Evolutionary conservation across 306 rosid species (phyloP), one percentile per base, ranked within the genome.

Genomic region (Spatholobus suberectus): DNA sequence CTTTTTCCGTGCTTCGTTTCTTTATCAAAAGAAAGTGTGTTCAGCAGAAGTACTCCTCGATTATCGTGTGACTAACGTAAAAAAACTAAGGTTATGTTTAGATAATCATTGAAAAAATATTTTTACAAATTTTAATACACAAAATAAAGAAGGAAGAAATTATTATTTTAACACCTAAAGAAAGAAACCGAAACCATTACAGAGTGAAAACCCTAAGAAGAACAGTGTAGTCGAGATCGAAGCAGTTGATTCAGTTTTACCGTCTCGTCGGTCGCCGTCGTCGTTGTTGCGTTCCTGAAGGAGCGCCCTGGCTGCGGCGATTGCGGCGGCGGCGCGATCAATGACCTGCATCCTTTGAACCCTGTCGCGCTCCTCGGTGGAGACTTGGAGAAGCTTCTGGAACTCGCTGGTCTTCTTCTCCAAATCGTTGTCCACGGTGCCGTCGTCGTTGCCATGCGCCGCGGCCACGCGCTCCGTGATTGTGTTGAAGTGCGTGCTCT

Each of bases 301-400:
- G 80, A 91, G 77, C 1, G 91, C 80, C 70, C 88, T 88, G 13
- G 99, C 95, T 0, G 97, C 98, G 4, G 95, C 88, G 17, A 96
- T 90, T 14, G 99, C 99, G 4, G 98, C 98, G 5, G 95, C 89
- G 0, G 98, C 98, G 32, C 98, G 91, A 89, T 96, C 97, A 70
- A 96, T 81, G 24, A 96, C 93, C 89, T 96, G 98, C 88, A 93
- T 79, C 37, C 96, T 83, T 92, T 96, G 98, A 75, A 87, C 12
- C 69, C 87, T 85, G 40, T 96, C 97, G 71, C 99, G 90, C 70
- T 96, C 97, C 11, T 96, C 97, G 18, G 12, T 73, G 6, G 99
- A 73, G 82, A 94, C 91, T 54, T 85, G 76, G 21, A 96, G 91
- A 89, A 96, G 88, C 90, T 90, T 90, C 81, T 89, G 82, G 67